Conservation (phyloP, 176 grass and related monocot genomes). For the Dactylis glomerata region DNA sequence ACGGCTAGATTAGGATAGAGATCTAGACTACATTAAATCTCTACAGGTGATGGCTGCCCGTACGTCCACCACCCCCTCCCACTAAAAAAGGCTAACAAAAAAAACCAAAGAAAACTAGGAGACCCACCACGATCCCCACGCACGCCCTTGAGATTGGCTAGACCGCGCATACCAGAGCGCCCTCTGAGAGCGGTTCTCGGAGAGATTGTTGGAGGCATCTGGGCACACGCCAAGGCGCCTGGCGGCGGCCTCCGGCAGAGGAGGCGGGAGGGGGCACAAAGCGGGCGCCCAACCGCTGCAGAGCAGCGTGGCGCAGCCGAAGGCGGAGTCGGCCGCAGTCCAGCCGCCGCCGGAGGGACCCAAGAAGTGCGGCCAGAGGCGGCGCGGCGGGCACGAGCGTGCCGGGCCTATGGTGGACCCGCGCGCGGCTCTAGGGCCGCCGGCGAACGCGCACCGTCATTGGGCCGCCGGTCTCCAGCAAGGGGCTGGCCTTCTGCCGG, state of each 20-base stretch:
- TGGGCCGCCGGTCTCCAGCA: conserved; percentile 56
- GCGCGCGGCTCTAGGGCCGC: background rate
- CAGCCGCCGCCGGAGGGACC: conserved; percentile 34
- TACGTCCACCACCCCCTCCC: too few relatives aligned
- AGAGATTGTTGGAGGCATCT: too few relatives aligned
- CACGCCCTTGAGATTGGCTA: too few relatives aligned
- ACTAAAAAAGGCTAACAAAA: too few relatives aligned
- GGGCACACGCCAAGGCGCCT: conserved; percentile 21
- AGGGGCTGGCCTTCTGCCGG: conserved; percentile 63
- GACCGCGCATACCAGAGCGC: too few relatives aligned
- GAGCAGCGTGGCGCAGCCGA: conserved; percentile 77
- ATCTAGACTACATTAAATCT: too few relatives aligned
- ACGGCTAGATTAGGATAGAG: too few relatives aligned
- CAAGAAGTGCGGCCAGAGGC: conserved; percentile 53
- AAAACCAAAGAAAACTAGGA: too few relatives aligned
- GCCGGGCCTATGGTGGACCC: conserved; percentile 20
- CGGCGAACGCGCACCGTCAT: conserved; percentile 19
- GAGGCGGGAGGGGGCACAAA: background rate
- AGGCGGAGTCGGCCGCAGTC: conserved; percentile 29
- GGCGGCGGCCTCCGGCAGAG: background rate
- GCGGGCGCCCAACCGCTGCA: conserved; percentile 61
- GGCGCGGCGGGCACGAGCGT: conserved; percentile 51
- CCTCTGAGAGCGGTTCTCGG: too few relatives aligned
- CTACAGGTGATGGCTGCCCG: too few relatives aligned
- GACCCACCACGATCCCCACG: too few relatives aligned